These are phyloP conservation scores for Globisporangium spiculum DNA, from an alignment of 352 stramenopile species.

Conservation along the genomic window DNA sequence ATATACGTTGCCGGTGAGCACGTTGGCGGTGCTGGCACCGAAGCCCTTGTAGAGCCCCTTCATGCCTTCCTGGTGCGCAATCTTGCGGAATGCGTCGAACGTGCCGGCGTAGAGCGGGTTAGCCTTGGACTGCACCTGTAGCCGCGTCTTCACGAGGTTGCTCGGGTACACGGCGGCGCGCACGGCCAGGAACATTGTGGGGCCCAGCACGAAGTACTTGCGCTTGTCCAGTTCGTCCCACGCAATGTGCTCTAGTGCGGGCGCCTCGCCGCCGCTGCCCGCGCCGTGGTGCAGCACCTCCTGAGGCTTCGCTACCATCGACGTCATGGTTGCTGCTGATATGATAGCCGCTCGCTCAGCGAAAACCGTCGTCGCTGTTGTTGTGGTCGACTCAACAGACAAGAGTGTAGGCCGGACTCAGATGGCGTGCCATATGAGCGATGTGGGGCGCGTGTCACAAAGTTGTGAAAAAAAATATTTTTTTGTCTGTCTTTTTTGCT, in stretches of 20 bases:
- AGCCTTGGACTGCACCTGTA: conserved; percentile 79
- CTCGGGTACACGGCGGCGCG: conserved; percentile 84
- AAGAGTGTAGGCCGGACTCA: not conserved
- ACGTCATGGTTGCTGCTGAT: not conserved
- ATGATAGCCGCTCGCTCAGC: conserved; percentile 3
- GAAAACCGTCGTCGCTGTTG: not conserved
- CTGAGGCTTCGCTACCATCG: not conserved
- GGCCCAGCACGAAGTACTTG: conserved; percentile 84
- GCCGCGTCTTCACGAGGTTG: conserved; percentile 86
- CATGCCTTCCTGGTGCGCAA: conserved; percentile 70
- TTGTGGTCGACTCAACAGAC: conserved; percentile 3
- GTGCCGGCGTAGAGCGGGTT: conserved; percentile 77
- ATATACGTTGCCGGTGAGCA: conserved; percentile 88
- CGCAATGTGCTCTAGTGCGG: conserved; percentile 72
- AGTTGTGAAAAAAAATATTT: not conserved
- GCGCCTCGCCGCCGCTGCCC: conserved; percentile 6
- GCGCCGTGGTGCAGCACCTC: conserved; percentile 1
- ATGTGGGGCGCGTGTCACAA: not conserved
- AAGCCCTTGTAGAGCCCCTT: conserved; percentile 87
- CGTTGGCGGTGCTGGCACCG: conserved; percentile 80
- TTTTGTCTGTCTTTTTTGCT: not conserved
- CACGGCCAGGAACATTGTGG: conserved; percentile 79
- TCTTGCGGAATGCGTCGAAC: conserved; percentile 83
- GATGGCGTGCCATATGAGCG: not conserved
- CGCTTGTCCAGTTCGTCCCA: conserved; percentile 89